Conservation (phyloP, 306 rosid genomes). For the Elaeagnus macrophylla region DNA sequence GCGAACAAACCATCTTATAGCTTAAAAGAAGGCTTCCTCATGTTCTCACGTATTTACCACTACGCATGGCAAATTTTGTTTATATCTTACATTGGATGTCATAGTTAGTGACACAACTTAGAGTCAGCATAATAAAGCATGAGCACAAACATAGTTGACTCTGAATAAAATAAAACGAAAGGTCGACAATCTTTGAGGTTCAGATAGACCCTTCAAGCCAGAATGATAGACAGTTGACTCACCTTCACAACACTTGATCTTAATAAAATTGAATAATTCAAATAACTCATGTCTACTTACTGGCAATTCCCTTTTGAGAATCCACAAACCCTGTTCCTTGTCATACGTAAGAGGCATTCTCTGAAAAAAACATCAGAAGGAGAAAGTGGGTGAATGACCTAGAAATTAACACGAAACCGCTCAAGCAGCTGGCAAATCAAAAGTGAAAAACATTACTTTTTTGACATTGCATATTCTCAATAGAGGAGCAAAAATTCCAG, state of each 20-base stretch:
- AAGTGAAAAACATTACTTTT: not conserved
- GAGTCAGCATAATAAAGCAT: too few relatives aligned
- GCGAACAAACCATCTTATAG: too few relatives aligned
- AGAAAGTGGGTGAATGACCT: not conserved
- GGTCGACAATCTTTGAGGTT: too few relatives aligned
- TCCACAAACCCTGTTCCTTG: conserved; percentile 50
- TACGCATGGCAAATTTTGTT: too few relatives aligned
- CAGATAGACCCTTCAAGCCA: too few relatives aligned
- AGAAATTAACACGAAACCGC: not conserved
- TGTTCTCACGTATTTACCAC: too few relatives aligned
- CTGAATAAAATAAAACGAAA: too few relatives aligned
- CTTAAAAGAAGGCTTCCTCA: too few relatives aligned
- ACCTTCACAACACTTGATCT: not conserved
- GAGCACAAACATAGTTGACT: too few relatives aligned
- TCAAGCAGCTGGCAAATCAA: not conserved
- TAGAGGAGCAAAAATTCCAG: not conserved
- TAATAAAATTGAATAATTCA: not conserved
- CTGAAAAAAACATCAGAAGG: conserved; percentile 43
- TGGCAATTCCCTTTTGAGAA: conserved; percentile 64
- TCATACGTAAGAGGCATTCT: conserved; percentile 55
- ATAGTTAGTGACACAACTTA: too few relatives aligned
- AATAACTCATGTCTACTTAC: conserved; percentile 32
- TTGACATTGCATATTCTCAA: not conserved
- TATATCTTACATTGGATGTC: too few relatives aligned
- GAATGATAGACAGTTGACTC: not conserved